Percentiles rank a stretch among this genome's conserved stretches.
These are phyloP conservation scores for Rhodamnia rubescens DNA, from an alignment of 345 rosid genomes.

Conservation along the genomic window DNA sequence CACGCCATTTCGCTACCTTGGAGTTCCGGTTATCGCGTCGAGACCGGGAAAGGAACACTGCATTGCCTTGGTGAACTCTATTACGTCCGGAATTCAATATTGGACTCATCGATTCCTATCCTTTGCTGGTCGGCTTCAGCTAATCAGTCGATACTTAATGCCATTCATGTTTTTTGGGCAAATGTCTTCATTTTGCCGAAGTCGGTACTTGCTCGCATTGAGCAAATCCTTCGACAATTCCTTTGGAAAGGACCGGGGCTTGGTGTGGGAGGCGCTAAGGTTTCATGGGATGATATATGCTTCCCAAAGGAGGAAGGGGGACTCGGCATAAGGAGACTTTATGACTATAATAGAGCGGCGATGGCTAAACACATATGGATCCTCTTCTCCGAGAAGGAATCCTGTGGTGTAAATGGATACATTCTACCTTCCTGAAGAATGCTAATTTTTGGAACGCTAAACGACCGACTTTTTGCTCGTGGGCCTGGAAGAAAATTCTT, in stretches of 20 bases:
- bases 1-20: no score
- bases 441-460: no score
- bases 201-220: background rate
- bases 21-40: no score
- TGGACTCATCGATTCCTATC: background rate
- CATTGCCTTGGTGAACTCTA: no score
- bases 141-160: background rate
- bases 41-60: no score
- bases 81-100: no score
- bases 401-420: background rate
- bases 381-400: background rate
- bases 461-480: no score
- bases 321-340: background rate
- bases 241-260: background rate
- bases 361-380: background rate
- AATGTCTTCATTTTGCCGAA: background rate
- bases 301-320: background rate
- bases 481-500: no score
- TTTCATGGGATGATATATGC: background rate
- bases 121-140: background rate
- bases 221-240: background rate
- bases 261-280: background rate
- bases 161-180: background rate
- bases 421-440: no score
- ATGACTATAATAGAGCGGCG: background rate